Evolutionary conservation across 441 rosid species (phyloP).

Genomic region (Caryocar brasiliense): DNA sequence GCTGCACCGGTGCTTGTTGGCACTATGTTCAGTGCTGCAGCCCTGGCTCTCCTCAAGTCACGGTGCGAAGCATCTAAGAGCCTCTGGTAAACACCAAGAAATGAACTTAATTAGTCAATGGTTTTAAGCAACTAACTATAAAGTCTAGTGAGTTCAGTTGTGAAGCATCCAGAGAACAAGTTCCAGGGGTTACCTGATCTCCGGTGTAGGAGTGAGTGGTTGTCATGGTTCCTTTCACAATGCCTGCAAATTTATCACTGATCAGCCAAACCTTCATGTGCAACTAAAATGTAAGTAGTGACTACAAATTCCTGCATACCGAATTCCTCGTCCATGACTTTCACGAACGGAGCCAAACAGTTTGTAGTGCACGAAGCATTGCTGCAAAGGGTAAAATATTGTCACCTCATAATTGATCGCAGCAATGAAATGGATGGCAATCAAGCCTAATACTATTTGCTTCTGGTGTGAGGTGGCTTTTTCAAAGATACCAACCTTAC

Average conservation of each 20-base stretch:
- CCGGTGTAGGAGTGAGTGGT: constrained; percentile 98
- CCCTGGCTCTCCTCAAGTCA: constrained; percentile 95
- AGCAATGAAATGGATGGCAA: neutral
- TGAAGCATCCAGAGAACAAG: too few species aligned
- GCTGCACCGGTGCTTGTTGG: constrained; percentile 99
- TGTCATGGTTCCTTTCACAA: constrained; percentile 97
- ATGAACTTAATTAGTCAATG: too few species aligned
- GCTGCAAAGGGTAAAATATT: constrained; percentile 26
- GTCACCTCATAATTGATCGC: neutral
- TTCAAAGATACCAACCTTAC: constrained; percentile 41
- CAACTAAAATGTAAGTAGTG: neutral
- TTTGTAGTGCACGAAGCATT: constrained; percentile 98
- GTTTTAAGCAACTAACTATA: too few species aligned
- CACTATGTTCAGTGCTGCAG: constrained; percentile 91
- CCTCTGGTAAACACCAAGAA: constrained; percentile 37
- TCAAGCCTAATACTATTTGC: neutral
- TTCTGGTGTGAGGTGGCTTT: too few species aligned
- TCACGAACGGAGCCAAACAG: constrained; percentile 89
- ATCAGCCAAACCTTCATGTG: neutral
- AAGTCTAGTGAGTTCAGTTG: too few species aligned
- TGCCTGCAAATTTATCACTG: constrained; percentile 41
- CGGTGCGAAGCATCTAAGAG: constrained; percentile 95
- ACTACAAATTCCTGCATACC: constrained; percentile 28
- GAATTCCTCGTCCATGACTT: constrained; percentile 79
- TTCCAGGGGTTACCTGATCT: constrained; percentile 54